Evolutionary conservation across 805 yeast species (phyloP), one percentile per base, ranked within the genome.

Genomic region (Wickerhamiella occidentalis): DNA sequence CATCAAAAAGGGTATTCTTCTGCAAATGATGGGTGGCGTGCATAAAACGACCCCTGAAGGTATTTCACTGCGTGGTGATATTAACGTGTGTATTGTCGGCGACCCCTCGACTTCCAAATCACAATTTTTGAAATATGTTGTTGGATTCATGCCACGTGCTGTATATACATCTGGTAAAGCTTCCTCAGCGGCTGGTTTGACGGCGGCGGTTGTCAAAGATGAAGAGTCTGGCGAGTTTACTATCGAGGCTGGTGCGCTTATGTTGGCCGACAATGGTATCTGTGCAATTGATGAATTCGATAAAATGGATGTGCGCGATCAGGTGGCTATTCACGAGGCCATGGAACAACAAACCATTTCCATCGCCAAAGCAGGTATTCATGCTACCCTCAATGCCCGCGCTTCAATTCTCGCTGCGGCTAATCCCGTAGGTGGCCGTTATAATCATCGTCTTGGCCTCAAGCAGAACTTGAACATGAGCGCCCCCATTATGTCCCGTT

Each of bases 291-390:
- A 92, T 65, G 98, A 92, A 69, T 92, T 92, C 59, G 98, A 92
- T 64, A 92, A 92, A 70, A 92, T 92, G 98, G 96, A 90, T 65
- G 66, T 88, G 40, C 68, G 80, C 1, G 97, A 92, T 67, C 97
- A 92, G 68, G 97, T 92, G 49, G 97, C 97, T 2, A 90, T 92
- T 69, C 98, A 92, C 69, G 98, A 92, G 70, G 98, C 97, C 21
- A 92, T 92, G 98, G 98, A 92, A 74, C 98, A 92, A 68, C 98
- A 92, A 67, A 92, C 98, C 0, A 92, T 92, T 56, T 88, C 96
- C 13, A 92, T 92, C 61, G 96, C 98, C 9, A 92, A 92, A 65
- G 98, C 98, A 0, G 98, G 98, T 61, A 92, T 92, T 55, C 96
- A 92, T 62, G 97, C 98, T 1, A 92, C 98, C 0, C 71, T 92